Evolutionary conservation across 225 moss, liverwort and hornwort species (phyloP).

Genomic region (Antitrichia curtipendula): DNA sequence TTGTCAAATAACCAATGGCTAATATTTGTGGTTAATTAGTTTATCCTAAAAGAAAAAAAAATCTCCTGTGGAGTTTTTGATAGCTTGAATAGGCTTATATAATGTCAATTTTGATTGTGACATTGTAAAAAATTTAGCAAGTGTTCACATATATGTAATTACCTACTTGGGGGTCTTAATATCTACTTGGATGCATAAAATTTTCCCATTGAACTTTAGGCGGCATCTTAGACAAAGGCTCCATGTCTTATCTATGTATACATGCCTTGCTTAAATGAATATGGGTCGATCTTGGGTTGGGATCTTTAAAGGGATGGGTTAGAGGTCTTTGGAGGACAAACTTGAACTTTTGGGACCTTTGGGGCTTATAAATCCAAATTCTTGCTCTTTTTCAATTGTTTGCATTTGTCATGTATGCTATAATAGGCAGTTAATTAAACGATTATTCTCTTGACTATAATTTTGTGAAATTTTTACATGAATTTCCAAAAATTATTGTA

Average conservation of each 20-base stretch:
- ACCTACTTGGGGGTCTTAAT: rapidly evolving
- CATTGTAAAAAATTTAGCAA: neutral
- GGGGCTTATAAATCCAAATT: neutral
- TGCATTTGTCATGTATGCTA: neutral
- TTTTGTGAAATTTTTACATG: neutral
- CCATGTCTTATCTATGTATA: rapidly evolving
- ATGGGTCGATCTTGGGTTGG: neutral
- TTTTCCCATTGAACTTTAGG: neutral
- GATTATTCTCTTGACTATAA: neutral
- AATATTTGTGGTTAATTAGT: neutral
- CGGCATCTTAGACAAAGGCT: rapidly evolving
- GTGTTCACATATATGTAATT: neutral
- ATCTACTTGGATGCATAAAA: neutral
- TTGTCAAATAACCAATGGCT: neutral
- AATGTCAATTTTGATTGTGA: neutral
- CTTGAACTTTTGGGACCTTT: neutral
- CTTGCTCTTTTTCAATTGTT: neutral
- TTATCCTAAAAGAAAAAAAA: neutral
- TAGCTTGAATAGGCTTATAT: rapidly evolving
- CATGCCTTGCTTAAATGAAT: rapidly evolving
- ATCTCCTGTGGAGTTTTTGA: neutral
- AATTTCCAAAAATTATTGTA: neutral
- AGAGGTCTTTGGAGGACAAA: neutral
- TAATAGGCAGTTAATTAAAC: neutral
- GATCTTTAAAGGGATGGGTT: rapidly evolving